Conservation (phyloP, 2,329 filamentous ascomycete genomes). For the Phyllosticta citrichinensis region DNA sequence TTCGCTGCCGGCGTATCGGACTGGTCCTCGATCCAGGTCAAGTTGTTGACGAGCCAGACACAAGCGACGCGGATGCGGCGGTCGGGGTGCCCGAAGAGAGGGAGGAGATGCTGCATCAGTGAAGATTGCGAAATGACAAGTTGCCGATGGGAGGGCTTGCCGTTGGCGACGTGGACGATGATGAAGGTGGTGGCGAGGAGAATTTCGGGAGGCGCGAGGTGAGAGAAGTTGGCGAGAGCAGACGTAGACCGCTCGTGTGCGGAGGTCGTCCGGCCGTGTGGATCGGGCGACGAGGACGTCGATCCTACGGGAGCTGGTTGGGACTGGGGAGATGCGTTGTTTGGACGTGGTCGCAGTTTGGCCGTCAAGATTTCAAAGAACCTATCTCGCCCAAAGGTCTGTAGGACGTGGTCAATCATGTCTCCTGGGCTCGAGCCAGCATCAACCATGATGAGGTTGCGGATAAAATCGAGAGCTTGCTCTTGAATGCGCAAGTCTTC, state of each 20-base stretch:
- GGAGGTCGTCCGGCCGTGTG: constrained; percentile 24
- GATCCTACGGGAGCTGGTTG: constrained; percentile 3
- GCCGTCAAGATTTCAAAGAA: constrained; percentile 72
- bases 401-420: constrained; percentile 81
- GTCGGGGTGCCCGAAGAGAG: constrained; percentile 63
- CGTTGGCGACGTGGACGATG: constrained; percentile 80
- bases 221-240: neutral
- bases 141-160: constrained; percentile 63
- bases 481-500: constrained; percentile 83
- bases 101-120: constrained; percentile 61
- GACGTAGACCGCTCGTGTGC: constrained; percentile 28
- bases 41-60: constrained; percentile 76
- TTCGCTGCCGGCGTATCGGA: constrained; percentile 55
- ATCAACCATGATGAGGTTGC: constrained; percentile 71
- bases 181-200: constrained; percentile 71
- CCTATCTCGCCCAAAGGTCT: constrained; percentile 61
- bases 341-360: constrained; percentile 50
- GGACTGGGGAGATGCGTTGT: neutral
- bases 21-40: constrained; percentile 72
- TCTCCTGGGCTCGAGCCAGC: constrained; percentile 36
- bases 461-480: constrained; percentile 78
- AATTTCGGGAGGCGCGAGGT: constrained; percentile 45
- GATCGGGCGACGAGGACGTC: constrained; percentile 1
- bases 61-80: constrained; percentile 66
- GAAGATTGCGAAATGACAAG: constrained; percentile 57